Evolutionary conservation across 306 rosid genomes (phyloP), one percentile per base, ranked within the genome.

Genomic region (Cyamopsis tetragonoloba): DNA sequence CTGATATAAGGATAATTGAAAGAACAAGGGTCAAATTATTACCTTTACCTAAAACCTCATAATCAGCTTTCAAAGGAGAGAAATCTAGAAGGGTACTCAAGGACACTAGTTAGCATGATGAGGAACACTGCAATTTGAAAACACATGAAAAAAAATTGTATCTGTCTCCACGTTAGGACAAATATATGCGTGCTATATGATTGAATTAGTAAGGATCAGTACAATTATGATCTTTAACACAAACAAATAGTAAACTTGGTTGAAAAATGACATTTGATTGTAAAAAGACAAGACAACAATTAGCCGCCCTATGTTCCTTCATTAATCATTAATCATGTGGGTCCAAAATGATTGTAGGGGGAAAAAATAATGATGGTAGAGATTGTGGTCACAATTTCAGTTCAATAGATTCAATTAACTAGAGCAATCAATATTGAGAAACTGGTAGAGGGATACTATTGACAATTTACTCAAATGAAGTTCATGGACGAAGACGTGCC

Each of bases 41-140:
- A 43, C 4, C 6, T n/a, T n/a, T n/a, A 41, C 53, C 44, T 27
- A 28, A 48, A 62, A 1, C 4, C 1, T 14, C 4, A 73, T 23
- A 23, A 8, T 14, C 39, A 15, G 9, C n/a, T 17, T n/a, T 42
- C 15, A 70, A 62, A 31, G 54, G 83, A 66, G 83, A 66, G 71
- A 47, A 57, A 46, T 75, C 82, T 64, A 48, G 84, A 78, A 65
- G 66, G 68, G 53, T n/a, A n/a, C n/a, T 57, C 61, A 72, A 57
- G 78, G 72, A 43, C 68, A 62, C 71, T 49, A 26, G 38, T 18
- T 48, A 13, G 48, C 38, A 37, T 64, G 48, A 56, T 42, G 57
- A 38, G n/a, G 51, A 24, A 1, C 41, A 50, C 14, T 39, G 32
- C 47, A 59, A 66, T 31, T 27, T 60, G 15, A 32, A 6, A 62